phyloP scores from a whole-genome alignment of 495 filamentous ascomycete species.

The Penicillium samsonianum region DNA sequence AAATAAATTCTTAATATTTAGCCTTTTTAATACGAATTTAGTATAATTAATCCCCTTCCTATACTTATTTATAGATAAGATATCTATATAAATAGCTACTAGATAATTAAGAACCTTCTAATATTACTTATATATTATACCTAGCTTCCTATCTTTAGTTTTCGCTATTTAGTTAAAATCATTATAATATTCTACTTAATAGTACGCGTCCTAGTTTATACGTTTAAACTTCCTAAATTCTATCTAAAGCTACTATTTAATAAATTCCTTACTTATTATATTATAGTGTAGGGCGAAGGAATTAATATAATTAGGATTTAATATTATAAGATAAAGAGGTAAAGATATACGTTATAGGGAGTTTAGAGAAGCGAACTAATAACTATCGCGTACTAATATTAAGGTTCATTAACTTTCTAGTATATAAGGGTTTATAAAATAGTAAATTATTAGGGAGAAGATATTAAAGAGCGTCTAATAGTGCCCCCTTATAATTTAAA shows the following conservation, averaged over 20 bases:
- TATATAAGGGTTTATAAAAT: no score
- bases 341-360: background rate
- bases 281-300: background rate
- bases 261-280: conserved; percentile 1
- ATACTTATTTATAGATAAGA: background rate
- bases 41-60: background rate
- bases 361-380: no score
- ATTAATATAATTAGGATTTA: background rate
- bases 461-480: no score
- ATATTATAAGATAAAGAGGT: background rate
- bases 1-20: background rate
- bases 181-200: background rate
- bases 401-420: no score
- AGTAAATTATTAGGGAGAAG: no score
- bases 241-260: conserved; percentile 1
- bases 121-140: background rate
- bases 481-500: no score
- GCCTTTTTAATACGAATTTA: background rate
- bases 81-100: background rate
- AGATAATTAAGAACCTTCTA: background rate
- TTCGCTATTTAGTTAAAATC: background rate
- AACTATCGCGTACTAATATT: no score
- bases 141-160: background rate
- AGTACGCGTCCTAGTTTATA: background rate
- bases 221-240: background rate